These are phyloP conservation scores for Schizochytrium sp. DNA, from an alignment of 108 stramenopile genomes.

Conservation along the genomic window DNA sequence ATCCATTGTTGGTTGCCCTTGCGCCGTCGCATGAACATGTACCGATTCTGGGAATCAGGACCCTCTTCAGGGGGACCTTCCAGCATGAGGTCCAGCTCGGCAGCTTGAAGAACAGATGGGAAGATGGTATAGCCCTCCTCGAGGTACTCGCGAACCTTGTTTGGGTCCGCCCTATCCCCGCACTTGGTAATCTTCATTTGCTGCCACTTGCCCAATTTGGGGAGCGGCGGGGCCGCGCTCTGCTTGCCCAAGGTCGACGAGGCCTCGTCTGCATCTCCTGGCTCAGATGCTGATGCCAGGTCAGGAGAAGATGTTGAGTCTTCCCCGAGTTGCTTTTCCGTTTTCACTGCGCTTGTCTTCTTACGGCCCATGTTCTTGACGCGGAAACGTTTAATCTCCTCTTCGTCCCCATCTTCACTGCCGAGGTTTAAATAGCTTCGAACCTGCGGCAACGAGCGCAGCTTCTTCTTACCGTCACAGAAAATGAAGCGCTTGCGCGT, in stretches of 20 bases:
- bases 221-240: not conserved
- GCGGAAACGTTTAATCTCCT: no score
- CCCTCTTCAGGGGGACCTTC: not conserved
- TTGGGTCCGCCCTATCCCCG: no score
- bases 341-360: no score
- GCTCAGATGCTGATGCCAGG: not conserved
- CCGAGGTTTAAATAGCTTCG: no score
- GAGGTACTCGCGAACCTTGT: not conserved
- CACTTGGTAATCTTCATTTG: not conserved
- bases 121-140: not conserved
- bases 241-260: not conserved
- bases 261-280: not conserved
- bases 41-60: not conserved
- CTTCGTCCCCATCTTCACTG: no score
- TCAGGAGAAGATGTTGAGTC: no score
- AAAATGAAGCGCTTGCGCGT: no score
- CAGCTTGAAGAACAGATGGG: not conserved
- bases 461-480: no score
- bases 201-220: not conserved
- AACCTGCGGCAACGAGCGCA: no score
- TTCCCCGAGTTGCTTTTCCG: no score
- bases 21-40: slow-evolving; percentile 5
- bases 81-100: not conserved
- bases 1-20: slow-evolving; percentile 14
- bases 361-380: no score